phyloP scores from a whole-genome alignment of 495 filamentous ascomycete genomes.

The Neurospora africana region DNA sequence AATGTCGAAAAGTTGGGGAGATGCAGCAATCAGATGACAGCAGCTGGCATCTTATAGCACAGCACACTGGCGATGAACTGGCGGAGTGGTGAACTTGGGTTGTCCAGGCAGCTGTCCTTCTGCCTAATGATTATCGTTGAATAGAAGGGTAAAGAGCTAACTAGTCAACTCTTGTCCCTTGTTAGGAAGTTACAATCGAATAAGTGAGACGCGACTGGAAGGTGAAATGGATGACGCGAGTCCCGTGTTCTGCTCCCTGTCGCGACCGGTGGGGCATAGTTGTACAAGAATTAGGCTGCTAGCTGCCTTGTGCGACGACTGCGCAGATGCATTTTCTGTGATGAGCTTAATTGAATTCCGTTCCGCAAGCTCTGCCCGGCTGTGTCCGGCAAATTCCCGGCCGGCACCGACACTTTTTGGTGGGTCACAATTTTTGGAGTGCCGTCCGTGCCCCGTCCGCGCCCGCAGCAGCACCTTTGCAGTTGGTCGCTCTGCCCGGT shows the following conservation, averaged over 20 bases:
- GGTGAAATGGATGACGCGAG: not conserved
- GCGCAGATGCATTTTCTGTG: not conserved
- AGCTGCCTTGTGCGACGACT: no score
- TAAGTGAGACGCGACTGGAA: not conserved
- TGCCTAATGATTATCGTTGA: not conserved
- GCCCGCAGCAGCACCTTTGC: not conserved
- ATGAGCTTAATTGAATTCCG: not conserved
- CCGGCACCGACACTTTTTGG: not conserved
- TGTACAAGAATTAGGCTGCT: not conserved
- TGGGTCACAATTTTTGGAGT: not conserved
- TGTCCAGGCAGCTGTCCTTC: not conserved
- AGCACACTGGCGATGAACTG: not conserved
- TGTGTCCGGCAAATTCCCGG: not conserved
- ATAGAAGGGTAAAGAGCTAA: not conserved
- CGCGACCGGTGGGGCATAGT: not conserved
- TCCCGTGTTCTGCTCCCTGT: not conserved
- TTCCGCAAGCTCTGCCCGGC: not conserved
- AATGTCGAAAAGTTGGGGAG: not conserved
- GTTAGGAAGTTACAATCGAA: not conserved
- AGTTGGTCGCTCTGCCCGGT: not conserved
- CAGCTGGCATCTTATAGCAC: not conserved
- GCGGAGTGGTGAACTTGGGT: not conserved
- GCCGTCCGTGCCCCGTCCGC: not conserved
- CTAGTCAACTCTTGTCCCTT: not conserved
- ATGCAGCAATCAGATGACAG: not conserved